Base-by-base conservation (phyloP, 78 protist species). In the Acrasis kona region DNA sequence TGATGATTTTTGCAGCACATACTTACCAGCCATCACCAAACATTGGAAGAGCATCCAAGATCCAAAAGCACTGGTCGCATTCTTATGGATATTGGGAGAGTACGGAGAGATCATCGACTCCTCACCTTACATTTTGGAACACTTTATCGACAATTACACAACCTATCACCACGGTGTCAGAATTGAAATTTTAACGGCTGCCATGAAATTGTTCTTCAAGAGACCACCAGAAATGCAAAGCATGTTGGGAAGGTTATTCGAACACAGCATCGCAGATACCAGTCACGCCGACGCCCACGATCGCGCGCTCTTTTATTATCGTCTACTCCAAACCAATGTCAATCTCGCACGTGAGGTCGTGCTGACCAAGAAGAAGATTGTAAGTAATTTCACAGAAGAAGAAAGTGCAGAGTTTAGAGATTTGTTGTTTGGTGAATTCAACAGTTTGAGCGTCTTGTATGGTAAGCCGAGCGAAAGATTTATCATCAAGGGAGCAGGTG, bases 41-140 rank as follows among this genome's bases (percentile, higher is more conserved):
- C 5, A 1, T 35, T 72, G 66, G 35, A 67, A 73, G 67, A 73
- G 27, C 8, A 73, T 41, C 8, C 37, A 73, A 28, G 78, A 73
- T 29, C 6, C 70, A 4, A 27, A 5, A 3, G 10, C 74, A 12
- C 57, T 28, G 32, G 67, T 31, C 1, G 78, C 91, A 5, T 36
- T 93, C 5, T 41, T 93, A 10, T 93, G 97, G 97, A 82, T 92
- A 70, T 31, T 92, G 37, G 94, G 91, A 2, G 95, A 93, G 77
- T 85, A 65, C 10, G 94, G 90, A 38, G 65, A 72, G 10, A 27
- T 29, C 30, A 74, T 87, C 35, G 78, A 68, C 3, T 84, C 83
- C 10, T 73, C 89, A 10, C 96, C 96, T 10, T 93, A 93, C 68
- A 38, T 92, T 29, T 42, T 92, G 41, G 97, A 93, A 74, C 37